phyloP scores from a whole-genome alignment of 768 basidiomycete species.

The Kwoniella heveanensis region DNA sequence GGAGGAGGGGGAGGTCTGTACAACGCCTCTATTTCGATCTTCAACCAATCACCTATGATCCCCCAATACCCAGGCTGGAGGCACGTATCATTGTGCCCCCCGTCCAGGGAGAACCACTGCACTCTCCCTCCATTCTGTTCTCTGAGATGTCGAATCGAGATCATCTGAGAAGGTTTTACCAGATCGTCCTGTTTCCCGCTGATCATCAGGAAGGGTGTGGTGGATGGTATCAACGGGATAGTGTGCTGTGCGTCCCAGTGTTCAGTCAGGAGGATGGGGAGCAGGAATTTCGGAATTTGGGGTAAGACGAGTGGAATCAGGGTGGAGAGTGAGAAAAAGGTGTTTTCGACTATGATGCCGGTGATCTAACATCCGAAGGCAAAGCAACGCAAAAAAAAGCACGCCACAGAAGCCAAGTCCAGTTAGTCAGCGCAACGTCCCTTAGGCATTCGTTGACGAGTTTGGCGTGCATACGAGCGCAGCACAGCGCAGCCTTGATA shows the following conservation, averaged over 20 bases:
- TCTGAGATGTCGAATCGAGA: conserved; percentile 46
- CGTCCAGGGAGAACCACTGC: conserved; percentile 55
- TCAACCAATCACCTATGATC: conserved; percentile 53
- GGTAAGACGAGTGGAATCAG: conserved; percentile 83
- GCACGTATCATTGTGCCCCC: conserved; percentile 59
- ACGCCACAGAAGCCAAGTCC: too few species aligned
- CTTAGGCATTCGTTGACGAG: too few species aligned
- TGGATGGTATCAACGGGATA: conserved; percentile 58
- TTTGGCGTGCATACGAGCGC: background rate
- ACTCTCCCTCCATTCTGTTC: conserved; percentile 35
- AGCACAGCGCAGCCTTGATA: too few species aligned
- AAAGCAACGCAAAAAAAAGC: background rate
- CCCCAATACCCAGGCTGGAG: conserved; percentile 56
- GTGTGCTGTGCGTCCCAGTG: conserved; percentile 80
- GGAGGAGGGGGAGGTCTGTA: background rate
- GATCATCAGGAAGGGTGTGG: conserved; percentile 74
- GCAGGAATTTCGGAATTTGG: conserved; percentile 67
- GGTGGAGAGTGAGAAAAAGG: conserved; percentile 79
- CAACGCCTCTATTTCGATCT: conserved; percentile 34
- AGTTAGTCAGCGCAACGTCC: too few species aligned
- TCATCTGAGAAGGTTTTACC: conserved; percentile 76
- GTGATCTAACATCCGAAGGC: conserved; percentile 60
- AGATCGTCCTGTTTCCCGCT: conserved; percentile 73
- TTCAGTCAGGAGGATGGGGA: conserved; percentile 69
- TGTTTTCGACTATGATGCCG: conserved; percentile 88